A percentile compares a stretch with the other conserved stretches of the same genome.
phyloP scores from a whole-genome alignment of 352 stramenopile genomes.

The Phytophthora ramorum region DNA sequence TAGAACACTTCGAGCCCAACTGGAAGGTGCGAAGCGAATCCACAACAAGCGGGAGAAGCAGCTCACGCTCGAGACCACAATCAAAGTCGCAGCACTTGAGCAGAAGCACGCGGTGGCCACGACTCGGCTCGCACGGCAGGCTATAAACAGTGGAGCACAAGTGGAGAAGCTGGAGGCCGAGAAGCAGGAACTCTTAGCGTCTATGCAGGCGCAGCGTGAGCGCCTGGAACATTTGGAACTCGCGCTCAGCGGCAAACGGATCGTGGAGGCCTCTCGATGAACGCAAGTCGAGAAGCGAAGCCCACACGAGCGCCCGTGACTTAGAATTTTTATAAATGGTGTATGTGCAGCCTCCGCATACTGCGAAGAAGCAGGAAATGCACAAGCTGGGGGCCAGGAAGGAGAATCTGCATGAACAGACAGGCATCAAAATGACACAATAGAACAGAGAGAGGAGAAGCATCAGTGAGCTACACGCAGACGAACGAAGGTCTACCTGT shows the following conservation, averaged over 20 bases:
- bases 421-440: slow-evolving; percentile 38
- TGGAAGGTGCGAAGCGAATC: slow-evolving; percentile 46
- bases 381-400: slow-evolving; percentile 18
- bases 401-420: slow-evolving; percentile 27
- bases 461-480: slow-evolving; percentile 33
- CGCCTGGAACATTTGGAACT: slow-evolving; percentile 64
- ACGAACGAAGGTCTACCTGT: slow-evolving; percentile 39
- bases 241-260: slow-evolving; percentile 48
- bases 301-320: slow-evolving; percentile 16
- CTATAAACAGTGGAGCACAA: slow-evolving; percentile 40
- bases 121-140: slow-evolving; percentile 47
- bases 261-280: slow-evolving; percentile 49
- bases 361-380: slow-evolving; percentile 35
- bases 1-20: slow-evolving; percentile 51
- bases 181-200: slow-evolving; percentile 50
- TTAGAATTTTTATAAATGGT: slow-evolving; percentile 27
- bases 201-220: slow-evolving; percentile 46
- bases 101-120: slow-evolving; percentile 54
- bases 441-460: slow-evolving; percentile 39
- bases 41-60: slow-evolving; percentile 57
- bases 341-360: slow-evolving; percentile 32
- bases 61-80: slow-evolving; percentile 50
- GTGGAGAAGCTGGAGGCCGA: slow-evolving; percentile 54
- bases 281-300: slow-evolving; percentile 30
- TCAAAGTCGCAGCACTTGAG: slow-evolving; percentile 53